Base-by-base conservation (phyloP, 2,329 filamentous ascomycete genomes). In the Falciphora oryzae region DNA sequence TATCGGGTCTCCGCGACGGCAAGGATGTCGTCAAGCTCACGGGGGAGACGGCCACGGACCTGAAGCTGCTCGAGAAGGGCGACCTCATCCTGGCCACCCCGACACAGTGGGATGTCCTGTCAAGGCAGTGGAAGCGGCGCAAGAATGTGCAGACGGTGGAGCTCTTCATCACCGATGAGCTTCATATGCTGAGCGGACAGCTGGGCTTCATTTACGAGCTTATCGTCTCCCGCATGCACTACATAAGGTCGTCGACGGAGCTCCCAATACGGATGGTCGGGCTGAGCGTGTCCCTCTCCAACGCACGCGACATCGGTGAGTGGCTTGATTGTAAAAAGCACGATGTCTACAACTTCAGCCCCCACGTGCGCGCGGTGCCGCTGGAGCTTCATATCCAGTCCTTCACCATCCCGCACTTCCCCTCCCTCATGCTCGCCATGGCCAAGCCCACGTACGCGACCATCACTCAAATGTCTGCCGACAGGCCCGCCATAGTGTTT, bases 241-340 rank as follows among this genome's bases (percentile, higher is more conserved):
- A 95, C 68, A 97, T 99, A 74, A 89, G 92, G 65, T 89, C 92
- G 1, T 92, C 97, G 74, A 89, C 92, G 0, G 91, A 96, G 75
- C 87, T 90, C 56, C 87, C 90, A 13, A 84, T 98, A 79, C 89
- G 95, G 63, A 94, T 98, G 60, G 79, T 99, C 64, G 95, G 93
- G 2, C 79, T 99, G 66, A 93, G 92, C 73, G 95, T 97, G 32
- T 96, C 95, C 29, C 83, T 99, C 28, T 89, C 95, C 6, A 98
- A 97, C 74, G 93, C 94, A 62, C 87, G 93, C 66, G 95, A 99
- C 72, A 86, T 99, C 71, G 94, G 94, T 63, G 95, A 97, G 77
- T 99, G 95, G 95, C 93, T 99, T 69, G 95, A 96, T 69, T 95
- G 94, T 10, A 96, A 89, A 76, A 98, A 97, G 80, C 95, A 99